These are phyloP conservation scores for Cordyceps militaris DNA, from an alignment of 2,329 filamentous ascomycete species.

Conservation along the genomic window DNA sequence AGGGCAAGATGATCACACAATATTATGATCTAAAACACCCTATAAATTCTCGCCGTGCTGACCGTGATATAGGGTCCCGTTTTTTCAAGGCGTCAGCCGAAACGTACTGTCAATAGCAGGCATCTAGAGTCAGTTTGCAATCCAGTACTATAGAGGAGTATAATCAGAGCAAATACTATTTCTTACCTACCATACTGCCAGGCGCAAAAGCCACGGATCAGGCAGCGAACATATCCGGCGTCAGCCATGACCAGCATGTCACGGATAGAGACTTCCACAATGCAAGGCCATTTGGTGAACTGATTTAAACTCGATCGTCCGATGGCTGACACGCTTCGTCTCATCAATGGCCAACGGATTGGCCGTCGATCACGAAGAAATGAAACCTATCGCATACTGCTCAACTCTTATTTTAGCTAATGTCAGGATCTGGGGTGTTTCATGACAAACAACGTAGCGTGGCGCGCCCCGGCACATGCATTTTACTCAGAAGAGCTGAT, in stretches of 20 bases:
- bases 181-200: neutral
- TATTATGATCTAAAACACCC: neutral
- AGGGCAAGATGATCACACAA: neutral
- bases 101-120: too few relatives aligned
- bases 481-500: neutral
- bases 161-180: neutral
- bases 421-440: neutral
- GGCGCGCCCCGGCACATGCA: neutral
- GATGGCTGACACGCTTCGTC: slow-evolving; percentile 3
- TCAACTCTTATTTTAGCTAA: neutral
- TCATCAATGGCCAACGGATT: neutral
- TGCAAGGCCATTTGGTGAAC: neutral
- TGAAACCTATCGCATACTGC: neutral
- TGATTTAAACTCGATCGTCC: neutral
- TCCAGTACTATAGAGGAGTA: neutral
- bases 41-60: neutral
- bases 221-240: neutral
- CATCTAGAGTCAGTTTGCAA: too few relatives aligned
- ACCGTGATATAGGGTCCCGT: too few relatives aligned
- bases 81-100: too few relatives aligned
- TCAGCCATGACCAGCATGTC: neutral
- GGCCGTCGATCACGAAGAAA: neutral
- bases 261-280: neutral
- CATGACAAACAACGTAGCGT: neutral
- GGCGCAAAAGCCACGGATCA: too few relatives aligned